phyloP scores from a whole-genome alignment of 768 basidiomycete genomes.

The Suillus spraguei region DNA sequence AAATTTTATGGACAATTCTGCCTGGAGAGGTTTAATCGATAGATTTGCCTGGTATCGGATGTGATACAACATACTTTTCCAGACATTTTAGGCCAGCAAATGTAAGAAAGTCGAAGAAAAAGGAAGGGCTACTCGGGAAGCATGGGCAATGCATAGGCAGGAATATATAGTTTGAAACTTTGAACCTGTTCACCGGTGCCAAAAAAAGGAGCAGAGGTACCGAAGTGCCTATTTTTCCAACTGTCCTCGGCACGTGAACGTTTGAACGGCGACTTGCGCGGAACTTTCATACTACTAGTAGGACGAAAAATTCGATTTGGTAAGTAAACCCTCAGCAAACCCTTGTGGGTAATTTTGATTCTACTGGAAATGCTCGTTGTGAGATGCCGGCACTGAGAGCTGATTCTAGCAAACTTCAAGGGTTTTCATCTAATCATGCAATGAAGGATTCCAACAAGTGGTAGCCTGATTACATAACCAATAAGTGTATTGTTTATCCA shows the following conservation, averaged over 20 bases:
- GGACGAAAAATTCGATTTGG: neutral
- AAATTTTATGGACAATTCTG: constrained; percentile 37
- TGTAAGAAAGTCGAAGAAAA: neutral
- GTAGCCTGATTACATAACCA: neutral
- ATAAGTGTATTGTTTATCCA: neutral
- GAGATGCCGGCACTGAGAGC: neutral
- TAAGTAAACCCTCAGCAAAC: constrained; percentile 1
- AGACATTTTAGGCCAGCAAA: constrained; percentile 4
- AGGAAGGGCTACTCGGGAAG: neutral
- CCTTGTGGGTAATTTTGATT: constrained; percentile 3
- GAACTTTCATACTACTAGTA: neutral
- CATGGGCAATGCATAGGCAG: neutral
- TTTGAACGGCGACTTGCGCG: constrained; percentile 10
- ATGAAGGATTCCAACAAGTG: neutral
- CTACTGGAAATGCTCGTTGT: neutral
- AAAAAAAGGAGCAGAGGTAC: constrained; percentile 3
- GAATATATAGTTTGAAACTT: constrained; percentile 3
- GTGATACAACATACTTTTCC: constrained; percentile 2
- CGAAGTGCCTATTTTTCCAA: constrained; percentile 2
- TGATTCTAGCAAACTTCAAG: neutral
- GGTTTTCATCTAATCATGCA: neutral
- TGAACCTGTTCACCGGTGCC: neutral
- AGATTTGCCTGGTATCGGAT: neutral
- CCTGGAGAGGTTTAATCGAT: neutral
- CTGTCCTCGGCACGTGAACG: neutral